These are phyloP conservation scores for Myochromella boudieri DNA, from an alignment of 768 basidiomycete species.

Conservation along the genomic window DNA sequence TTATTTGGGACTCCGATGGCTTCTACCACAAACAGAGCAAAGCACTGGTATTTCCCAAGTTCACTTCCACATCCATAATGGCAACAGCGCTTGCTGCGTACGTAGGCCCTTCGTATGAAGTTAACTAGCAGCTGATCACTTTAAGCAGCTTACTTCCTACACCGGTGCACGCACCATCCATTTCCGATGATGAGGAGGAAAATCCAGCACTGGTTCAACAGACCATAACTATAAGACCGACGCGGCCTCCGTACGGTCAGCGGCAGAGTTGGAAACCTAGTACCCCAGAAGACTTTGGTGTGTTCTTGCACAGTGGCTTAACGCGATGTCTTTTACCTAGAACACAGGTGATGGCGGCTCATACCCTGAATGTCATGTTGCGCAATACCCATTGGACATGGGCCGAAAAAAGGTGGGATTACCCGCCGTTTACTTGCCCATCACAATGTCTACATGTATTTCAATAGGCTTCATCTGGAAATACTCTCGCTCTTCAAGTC, in stretches of 20 bases:
- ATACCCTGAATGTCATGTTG: conserved; percentile 94
- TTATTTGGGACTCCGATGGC: not conserved
- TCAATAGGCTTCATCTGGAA: conserved; percentile 82
- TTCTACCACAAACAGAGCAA: conserved; percentile 15
- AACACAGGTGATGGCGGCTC: conserved; percentile 76
- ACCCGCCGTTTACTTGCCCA: conserved; percentile 1
- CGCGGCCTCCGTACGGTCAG: conserved; percentile 83
- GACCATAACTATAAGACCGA: conserved; percentile 47
- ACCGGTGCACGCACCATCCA: conserved; percentile 52
- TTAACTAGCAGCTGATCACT: not conserved
- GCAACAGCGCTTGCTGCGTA: conserved; percentile 74
- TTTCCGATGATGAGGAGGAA: conserved; percentile 63
- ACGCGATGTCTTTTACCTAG: not conserved
- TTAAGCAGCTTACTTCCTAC: conserved; percentile 71
- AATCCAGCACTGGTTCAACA: conserved; percentile 30
- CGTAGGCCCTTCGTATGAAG: conserved; percentile 29
- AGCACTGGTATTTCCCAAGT: conserved; percentile 18
- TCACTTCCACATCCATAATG: conserved; percentile 26
- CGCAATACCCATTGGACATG: conserved; percentile 95
- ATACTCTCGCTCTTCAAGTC: conserved; percentile 95
- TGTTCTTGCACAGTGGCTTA: conserved; percentile 22
- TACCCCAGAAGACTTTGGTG: conserved; percentile 81
- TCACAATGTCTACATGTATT: conserved; percentile 4
- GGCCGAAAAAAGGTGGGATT: conserved; percentile 86
- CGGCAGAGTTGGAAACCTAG: conserved; percentile 85